Percentiles rank a stretch among this genome's conserved stretches.
Conservation (phyloP, 2,329 filamentous ascomycete genomes). For the Ophiostoma sp. region DNA sequence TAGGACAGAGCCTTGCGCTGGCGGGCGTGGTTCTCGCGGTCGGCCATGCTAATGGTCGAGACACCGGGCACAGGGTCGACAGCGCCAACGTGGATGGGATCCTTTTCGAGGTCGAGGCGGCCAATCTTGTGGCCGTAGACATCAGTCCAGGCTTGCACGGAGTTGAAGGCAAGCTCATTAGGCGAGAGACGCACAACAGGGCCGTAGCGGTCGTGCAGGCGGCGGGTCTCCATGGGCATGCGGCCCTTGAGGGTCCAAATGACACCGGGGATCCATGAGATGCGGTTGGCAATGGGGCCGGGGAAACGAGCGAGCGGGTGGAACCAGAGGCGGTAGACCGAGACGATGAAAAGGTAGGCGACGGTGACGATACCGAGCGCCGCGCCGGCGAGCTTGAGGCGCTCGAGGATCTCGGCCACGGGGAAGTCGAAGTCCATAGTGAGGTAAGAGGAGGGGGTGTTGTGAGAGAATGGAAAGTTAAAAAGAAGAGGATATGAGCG, state of each 20-base stretch:
- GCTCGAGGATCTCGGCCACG: conserved; percentile 12
- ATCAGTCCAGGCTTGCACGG: conserved; percentile 39
- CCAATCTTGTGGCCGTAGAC: conserved; percentile 35
- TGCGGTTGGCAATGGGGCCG: conserved; percentile 32
- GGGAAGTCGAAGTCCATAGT: conserved; percentile 16
- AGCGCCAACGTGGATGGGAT: conserved; percentile 22
- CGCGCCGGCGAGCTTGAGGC: conserved; percentile 19
- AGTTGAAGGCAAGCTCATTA: conserved; percentile 44
- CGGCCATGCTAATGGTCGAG: conserved; percentile 26
- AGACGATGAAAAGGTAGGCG: conserved; percentile 21
- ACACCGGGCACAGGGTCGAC: conserved; percentile 29
- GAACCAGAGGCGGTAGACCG: conserved; percentile 34
- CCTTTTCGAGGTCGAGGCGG: conserved; percentile 27
- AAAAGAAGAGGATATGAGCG: background rate
- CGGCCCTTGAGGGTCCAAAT: conserved; percentile 84
- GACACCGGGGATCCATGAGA: conserved; percentile 30
- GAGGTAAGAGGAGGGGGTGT: background rate
- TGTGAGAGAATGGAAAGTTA: background rate
- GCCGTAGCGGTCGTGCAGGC: conserved; percentile 42
- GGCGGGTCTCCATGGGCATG: conserved; percentile 53
- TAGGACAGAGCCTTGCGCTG: conserved; percentile 41
- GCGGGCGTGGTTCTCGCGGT: conserved; percentile 34
- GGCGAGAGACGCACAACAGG: conserved; percentile 46
- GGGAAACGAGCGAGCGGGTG: conserved; percentile 34
- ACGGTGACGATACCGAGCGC: conserved; percentile 9